Percentiles rank a stretch among this genome's conserved stretches.
These are phyloP conservation scores for Crepidotus sp. DNA, from an alignment of 1,284 basidiomycete species.

Conservation along the genomic window DNA sequence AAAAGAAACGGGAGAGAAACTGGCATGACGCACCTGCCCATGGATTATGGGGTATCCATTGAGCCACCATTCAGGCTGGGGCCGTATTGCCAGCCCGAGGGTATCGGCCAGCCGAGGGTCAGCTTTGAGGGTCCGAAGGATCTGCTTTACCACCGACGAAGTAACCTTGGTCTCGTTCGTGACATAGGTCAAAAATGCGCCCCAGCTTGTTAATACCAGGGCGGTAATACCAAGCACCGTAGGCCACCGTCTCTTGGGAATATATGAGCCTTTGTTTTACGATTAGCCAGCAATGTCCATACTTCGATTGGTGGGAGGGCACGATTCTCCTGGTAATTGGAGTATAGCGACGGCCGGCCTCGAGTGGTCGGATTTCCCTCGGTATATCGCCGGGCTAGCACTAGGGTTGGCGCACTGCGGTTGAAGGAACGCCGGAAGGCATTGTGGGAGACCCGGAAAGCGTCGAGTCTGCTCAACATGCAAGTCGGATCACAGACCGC, in stretches of 20 bases:
- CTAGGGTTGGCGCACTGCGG: neutral
- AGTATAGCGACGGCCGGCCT: constrained; percentile 12
- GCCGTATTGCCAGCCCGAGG: constrained; percentile 60
- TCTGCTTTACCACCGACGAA: constrained; percentile 63
- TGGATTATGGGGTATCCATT: constrained; percentile 67
- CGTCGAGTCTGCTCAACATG: constrained; percentile 9
- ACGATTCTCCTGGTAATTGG: constrained; percentile 11
- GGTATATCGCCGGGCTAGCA: constrained; percentile 4
- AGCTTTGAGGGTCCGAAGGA: constrained; percentile 50
- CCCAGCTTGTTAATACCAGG: constrained; percentile 56
- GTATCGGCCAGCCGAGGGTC: constrained; percentile 40
- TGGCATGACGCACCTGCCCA: constrained; percentile 44
- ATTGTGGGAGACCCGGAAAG: neutral
- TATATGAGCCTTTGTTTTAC: neutral
- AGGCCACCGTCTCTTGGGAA: constrained; percentile 46
- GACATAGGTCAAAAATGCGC: constrained; percentile 54
- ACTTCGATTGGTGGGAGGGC: constrained; percentile 17
- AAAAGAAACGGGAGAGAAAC: neutral
- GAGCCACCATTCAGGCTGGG: constrained; percentile 67
- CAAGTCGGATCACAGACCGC: constrained; percentile 3
- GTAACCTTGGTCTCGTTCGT: constrained; percentile 72
- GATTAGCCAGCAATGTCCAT: neutral
- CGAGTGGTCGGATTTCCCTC: neutral
- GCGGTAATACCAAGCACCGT: constrained; percentile 40
- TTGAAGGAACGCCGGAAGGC: constrained; percentile 1